Evolutionary conservation across 2,329 filamentous ascomycete species (phyloP).

Genomic region (Talaromyces sp.): DNA sequence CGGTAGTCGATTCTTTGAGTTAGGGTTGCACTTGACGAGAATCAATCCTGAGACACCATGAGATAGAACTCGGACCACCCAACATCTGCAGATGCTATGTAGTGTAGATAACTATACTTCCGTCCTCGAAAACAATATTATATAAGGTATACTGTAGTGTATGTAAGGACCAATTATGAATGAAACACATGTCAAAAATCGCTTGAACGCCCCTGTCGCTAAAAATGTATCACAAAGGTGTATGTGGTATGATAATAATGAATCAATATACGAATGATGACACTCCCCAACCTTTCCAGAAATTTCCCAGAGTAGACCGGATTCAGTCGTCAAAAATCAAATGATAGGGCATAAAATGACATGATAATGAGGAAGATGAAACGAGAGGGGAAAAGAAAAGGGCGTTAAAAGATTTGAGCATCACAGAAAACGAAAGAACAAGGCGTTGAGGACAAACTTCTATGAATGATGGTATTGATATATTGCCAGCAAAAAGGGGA

Average conservation of each 20-base stretch:
- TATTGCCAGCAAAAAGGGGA: not conserved
- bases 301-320: not conserved
- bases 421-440: not conserved
- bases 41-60: too few relatives aligned
- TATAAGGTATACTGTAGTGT: not conserved
- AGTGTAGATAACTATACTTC: not conserved
- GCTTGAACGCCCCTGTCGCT: constrained; percentile 6
- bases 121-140: not conserved
- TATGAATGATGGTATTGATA: not conserved
- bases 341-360: not conserved
- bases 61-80: too few relatives aligned
- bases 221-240: constrained; percentile 4
- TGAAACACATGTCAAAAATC: not conserved
- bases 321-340: constrained; percentile 1
- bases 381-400: not conserved
- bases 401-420: not conserved
- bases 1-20: not conserved
- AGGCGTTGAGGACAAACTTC: not conserved
- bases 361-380: not conserved
- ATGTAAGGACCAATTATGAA: not conserved
- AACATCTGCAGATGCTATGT: not conserved
- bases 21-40: not conserved
- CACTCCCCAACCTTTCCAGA: not conserved
- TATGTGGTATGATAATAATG: not conserved
- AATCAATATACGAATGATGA: not conserved